Conservation (phyloP, 1,284 basidiomycete species). For the Cryptococcus sp. region DNA sequence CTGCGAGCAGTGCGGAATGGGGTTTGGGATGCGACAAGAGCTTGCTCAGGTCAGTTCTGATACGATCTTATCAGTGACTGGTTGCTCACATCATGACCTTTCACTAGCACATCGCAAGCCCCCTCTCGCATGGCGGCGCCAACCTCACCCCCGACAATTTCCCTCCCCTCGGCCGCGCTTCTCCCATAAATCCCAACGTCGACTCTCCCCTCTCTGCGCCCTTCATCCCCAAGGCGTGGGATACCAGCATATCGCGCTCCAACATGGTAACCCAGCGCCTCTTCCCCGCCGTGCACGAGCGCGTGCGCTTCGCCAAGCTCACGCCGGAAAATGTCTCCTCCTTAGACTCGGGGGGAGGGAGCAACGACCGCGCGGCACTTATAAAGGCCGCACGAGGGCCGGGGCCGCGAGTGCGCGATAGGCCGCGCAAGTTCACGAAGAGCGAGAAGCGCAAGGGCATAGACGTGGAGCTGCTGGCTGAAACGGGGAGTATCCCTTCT, state of each 20-base stretch:
- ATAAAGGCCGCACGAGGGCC: too few relatives aligned
- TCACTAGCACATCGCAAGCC: constrained; percentile 2
- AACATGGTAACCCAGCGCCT: neutral
- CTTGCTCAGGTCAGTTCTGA: constrained; percentile 3
- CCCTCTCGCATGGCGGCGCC: constrained; percentile 6
- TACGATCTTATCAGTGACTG: neutral
- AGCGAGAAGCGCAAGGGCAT: too few relatives aligned
- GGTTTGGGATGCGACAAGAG: constrained; percentile 1
- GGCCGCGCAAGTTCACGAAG: too few relatives aligned
- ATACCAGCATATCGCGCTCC: constrained; percentile 2
- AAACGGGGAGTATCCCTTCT: too few relatives aligned
- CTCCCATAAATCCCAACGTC: neutral
- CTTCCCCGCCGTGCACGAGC: neutral
- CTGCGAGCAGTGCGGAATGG: constrained; percentile 10
- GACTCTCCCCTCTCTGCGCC: neutral
- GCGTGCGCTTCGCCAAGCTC: neutral
- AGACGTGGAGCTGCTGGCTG: neutral
- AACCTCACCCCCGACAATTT: constrained; percentile 5
- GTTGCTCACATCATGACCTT: neutral
- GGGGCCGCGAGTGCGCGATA: too few relatives aligned
- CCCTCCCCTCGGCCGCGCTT: constrained; percentile 5
- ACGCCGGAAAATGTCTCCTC: constrained; percentile 5
- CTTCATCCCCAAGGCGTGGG: neutral
- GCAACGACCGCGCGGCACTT: too few relatives aligned
- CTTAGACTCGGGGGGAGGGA: too few relatives aligned